Conservation (phyloP, 164 flowering plant species). For the Buxus sempervirens region DNA sequence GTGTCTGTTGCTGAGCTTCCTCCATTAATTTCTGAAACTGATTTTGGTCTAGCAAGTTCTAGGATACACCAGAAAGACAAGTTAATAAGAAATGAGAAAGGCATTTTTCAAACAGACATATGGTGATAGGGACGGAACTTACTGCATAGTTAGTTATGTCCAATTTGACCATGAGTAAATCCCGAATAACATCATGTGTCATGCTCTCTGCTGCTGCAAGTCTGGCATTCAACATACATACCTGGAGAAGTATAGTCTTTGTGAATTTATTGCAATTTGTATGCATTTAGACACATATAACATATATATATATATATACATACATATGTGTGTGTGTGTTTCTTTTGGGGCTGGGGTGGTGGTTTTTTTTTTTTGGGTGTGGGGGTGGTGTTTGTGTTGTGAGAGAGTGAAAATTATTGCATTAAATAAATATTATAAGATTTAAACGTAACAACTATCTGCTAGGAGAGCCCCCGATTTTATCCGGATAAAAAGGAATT, state of each 20-base stretch:
- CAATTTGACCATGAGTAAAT: slow-evolving; percentile 82
- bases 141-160: slow-evolving; percentile 87
- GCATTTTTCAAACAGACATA: background rate
- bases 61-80: slow-evolving; percentile 9
- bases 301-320: background rate
- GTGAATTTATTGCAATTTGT: slow-evolving; percentile 3
- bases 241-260: slow-evolving; percentile 30
- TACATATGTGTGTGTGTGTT: no score
- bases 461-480: background rate
- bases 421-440: no score
- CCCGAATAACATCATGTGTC: slow-evolving; percentile 96
- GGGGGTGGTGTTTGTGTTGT: no score
- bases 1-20: slow-evolving; percentile 54
- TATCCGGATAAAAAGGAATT: background rate
- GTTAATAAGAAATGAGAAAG: background rate
- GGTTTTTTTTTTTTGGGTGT: no score
- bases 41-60: slow-evolving; percentile 68
- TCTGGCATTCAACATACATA: slow-evolving; percentile 69
- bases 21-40: slow-evolving; percentile 60
- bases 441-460: background rate
- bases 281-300: background rate
- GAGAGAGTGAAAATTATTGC: no score
- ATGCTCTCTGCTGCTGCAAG: slow-evolving; percentile 87
- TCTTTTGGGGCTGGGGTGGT: no score
- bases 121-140: slow-evolving; percentile 28